Evolutionary conservation across 202 grass and related monocot genomes (phyloP).

Genomic region (Carex arenaria): DNA sequence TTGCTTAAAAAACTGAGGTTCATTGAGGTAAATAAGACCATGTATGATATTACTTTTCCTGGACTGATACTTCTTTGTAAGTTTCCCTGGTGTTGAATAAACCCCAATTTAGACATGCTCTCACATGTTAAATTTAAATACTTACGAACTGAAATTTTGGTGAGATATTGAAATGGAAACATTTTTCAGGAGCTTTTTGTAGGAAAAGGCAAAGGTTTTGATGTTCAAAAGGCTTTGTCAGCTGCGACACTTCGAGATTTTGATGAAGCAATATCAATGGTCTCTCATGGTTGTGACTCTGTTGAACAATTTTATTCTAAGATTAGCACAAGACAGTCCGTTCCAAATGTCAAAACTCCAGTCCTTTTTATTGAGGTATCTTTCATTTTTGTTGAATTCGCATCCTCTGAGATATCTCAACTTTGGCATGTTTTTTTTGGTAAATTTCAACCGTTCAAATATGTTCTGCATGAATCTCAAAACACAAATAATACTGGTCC

Average conservation of each 20-base stretch:
- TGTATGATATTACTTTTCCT: neutral
- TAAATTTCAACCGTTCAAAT: too few species aligned
- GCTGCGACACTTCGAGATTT: slow-evolving; percentile 63
- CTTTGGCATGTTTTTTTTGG: too few species aligned
- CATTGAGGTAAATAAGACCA: neutral
- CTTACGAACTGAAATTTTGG: neutral
- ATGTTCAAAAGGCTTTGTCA: slow-evolving; percentile 73
- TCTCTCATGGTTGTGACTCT: slow-evolving; percentile 66
- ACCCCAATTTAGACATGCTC: neutral
- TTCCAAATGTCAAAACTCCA: slow-evolving; percentile 61
- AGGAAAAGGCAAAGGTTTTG: slow-evolving; percentile 80
- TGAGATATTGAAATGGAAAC: slow-evolving; percentile 22
- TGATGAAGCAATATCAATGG: slow-evolving; percentile 80
- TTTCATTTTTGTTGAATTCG: slow-evolving; percentile 18
- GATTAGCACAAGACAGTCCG: slow-evolving; percentile 48
- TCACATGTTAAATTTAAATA: slow-evolving; percentile 1
- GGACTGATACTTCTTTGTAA: neutral
- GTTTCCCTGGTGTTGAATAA: slow-evolving; percentile 7
- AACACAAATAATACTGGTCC: too few species aligned
- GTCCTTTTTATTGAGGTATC: slow-evolving; percentile 79
- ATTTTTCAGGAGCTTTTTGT: slow-evolving; percentile 89
- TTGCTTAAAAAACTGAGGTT: neutral
- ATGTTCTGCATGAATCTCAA: too few species aligned
- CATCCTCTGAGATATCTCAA: too few species aligned
- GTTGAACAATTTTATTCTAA: slow-evolving; percentile 76